Base-by-base conservation (phyloP, 495 filamentous ascomycete species). In the Saxispiralis lemnorum region DNA sequence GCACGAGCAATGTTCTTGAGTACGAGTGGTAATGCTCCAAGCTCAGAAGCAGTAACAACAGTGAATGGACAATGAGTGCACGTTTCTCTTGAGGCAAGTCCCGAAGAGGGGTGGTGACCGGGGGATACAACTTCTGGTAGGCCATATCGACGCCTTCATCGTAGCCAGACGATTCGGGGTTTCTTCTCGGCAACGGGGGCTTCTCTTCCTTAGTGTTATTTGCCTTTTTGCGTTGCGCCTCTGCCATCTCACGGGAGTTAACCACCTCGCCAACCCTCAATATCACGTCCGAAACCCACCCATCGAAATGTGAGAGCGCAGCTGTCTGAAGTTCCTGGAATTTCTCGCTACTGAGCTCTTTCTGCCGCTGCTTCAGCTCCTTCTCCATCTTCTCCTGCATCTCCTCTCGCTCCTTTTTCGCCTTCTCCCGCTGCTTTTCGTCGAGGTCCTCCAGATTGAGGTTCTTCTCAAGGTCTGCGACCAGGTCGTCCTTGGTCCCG, bases 261-360 rank as follows among this genome's bases (percentile, higher is more conserved):
- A 82, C 69, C 7, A 75, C 70, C 51, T 79, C 67, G 20, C 75
- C 77, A 15, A 83, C 66, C 2, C 79, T 67, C 20, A 71, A 57
- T 20, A 81, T 60, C 1, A 82, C 71, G 11, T 59, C 57, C 21
- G 72, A 68, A 43, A 72, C 61, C 79, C 79, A 83, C 31, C 72
- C 67, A 41, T 81, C 76, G 51, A 78, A 79, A 52, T 66, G 67
- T 0, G 63, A 55, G 30, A 82, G 56, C 1, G 60, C 60, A 38
- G 21, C 65, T 53, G 40, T 67, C 64, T 59, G 58, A 30, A 61
- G 42, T 34, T 59, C 57, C 45, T 54, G 57, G 21, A 56, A 46
- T 14, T 57, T 52, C n/a, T 47, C 47, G 0, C 43, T 37, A 12
- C 49, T 51, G 13, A 63, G 45, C 31, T 63, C 60, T 38, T 58